Evolutionary conservation across 345 rosid genomes (phyloP).

Genomic region (Salix suchowensis): DNA sequence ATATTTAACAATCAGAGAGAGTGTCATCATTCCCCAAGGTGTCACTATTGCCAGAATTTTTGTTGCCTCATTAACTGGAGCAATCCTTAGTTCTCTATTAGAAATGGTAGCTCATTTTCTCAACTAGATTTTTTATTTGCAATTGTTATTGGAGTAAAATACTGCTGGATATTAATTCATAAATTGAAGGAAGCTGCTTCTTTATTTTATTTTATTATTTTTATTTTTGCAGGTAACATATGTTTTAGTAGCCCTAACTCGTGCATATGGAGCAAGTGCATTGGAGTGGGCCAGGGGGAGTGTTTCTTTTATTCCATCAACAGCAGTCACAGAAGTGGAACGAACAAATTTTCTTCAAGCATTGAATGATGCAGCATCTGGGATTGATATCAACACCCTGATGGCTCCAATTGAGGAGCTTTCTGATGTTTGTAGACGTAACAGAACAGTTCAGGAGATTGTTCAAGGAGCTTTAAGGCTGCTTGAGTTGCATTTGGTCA

Average conservation of each 20-base stretch:
- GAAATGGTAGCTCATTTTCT: conserved; percentile 7
- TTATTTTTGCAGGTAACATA: conserved; percentile 54
- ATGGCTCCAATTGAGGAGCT: conserved; percentile 74
- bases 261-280: conserved; percentile 57
- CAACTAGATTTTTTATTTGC: background rate
- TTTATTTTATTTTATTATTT: background rate
- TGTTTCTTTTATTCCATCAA: conserved; percentile 64
- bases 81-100: no score
- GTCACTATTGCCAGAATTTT: conserved; percentile 69
- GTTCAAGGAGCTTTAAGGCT: conserved; percentile 91
- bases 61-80: conserved; percentile 87
- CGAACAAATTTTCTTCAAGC: conserved; percentile 63
- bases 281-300: conserved; percentile 76
- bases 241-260: conserved; percentile 63
- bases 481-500: conserved; percentile 56
- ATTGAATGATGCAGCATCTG: conserved; percentile 68
- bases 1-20: conserved; percentile 57
- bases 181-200: background rate
- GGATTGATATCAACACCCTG: conserved; percentile 55
- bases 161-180: background rate
- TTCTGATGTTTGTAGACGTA: conserved; percentile 90
- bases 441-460: conserved; percentile 84
- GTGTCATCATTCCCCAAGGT: conserved; percentile 79
- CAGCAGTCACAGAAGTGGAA: conserved; percentile 74
- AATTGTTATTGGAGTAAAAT: background rate